These are phyloP conservation scores for Solanum tarapatanum DNA, from an alignment of 257 asterid genomes.

Conservation along the genomic window DNA sequence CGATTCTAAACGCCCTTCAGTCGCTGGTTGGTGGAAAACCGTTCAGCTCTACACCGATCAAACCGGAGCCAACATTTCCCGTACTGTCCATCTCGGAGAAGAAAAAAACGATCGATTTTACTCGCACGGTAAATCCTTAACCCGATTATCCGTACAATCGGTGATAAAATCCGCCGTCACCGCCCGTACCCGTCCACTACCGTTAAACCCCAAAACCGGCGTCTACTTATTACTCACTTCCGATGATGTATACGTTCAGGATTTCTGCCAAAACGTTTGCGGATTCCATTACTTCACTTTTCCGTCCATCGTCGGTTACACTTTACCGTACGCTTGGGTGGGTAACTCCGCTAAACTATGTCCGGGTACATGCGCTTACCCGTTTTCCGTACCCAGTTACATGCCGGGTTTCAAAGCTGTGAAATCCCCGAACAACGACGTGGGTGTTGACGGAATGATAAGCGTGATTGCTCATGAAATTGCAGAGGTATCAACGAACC, in stretches of 20 bases:
- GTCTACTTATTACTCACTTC: conserved; percentile 71
- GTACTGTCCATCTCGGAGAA: conserved; percentile 38
- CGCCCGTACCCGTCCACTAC: conserved; percentile 54
- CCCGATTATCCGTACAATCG: conserved; percentile 59
- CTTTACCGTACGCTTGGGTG: conserved; percentile 92
- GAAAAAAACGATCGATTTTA: conserved; percentile 57
- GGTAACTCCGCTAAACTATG: conserved; percentile 74
- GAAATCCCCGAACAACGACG: conserved; percentile 65
- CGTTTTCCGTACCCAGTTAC: conserved; percentile 62
- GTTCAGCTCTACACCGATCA: conserved; percentile 72
- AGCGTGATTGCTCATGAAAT: conserved; percentile 87
- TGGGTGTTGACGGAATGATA: conserved; percentile 83
- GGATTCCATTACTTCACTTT: conserved; percentile 84
- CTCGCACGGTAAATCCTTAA: conserved; percentile 58
- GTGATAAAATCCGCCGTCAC: conserved; percentile 63
- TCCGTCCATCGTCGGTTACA: conserved; percentile 84
- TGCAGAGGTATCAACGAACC: conserved; percentile 71
- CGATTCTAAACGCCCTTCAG: conserved; percentile 41
- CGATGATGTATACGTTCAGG: conserved; percentile 56
- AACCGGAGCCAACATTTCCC: conserved; percentile 53
- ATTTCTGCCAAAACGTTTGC: conserved; percentile 63
- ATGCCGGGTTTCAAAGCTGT: conserved; percentile 51
- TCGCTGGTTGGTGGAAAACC: conserved; percentile 81
- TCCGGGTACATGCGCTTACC: conserved; percentile 75
- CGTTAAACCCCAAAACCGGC: conserved; percentile 57